Evolutionary conservation across 1,139 yeast species (phyloP).

Genomic region (Yamadazyma pseudoaaseri): DNA sequence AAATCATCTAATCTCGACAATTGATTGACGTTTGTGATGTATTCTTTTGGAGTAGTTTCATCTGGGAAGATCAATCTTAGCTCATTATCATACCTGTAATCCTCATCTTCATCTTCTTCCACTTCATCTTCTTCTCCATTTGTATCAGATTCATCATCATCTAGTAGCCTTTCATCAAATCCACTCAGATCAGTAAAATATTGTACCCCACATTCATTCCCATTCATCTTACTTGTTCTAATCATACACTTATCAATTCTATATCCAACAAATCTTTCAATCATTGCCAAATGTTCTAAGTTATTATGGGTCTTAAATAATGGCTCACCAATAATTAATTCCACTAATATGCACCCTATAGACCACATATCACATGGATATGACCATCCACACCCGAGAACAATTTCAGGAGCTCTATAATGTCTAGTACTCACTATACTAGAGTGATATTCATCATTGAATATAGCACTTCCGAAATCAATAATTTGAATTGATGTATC

Average conservation of each 20-base stretch:
- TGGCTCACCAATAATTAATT: conserved; percentile 93
- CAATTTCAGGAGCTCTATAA: conserved; percentile 96
- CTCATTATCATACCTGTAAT: conserved; percentile 20
- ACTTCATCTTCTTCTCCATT: conserved; percentile 17
- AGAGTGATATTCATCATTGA: conserved; percentile 91
- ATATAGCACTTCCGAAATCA: conserved; percentile 95
- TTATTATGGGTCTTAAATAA: conserved; percentile 94
- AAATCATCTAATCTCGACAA: conserved; percentile 52
- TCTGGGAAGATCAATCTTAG: conserved; percentile 36
- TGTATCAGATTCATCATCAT: conserved; percentile 20
- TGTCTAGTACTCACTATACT: conserved; percentile 92
- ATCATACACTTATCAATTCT: conserved; percentile 40
- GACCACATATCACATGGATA: conserved; percentile 97
- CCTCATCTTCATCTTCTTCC: conserved; percentile 23
- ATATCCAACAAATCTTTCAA: conserved; percentile 70
- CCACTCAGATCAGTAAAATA: conserved; percentile 27
- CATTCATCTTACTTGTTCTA: conserved; percentile 30
- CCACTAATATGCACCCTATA: conserved; percentile 89
- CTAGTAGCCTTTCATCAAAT: conserved; percentile 3
- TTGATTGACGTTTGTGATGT: conserved; percentile 51
- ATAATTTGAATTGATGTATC: conserved; percentile 86
- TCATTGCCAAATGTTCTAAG: conserved; percentile 90
- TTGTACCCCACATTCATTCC: conserved; percentile 44
- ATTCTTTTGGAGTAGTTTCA: conserved; percentile 42
- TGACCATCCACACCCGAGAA: conserved; percentile 90